These are phyloP conservation scores for Globisporangium cederbergense DNA, from an alignment of 352 stramenopile genomes.

Conservation along the genomic window DNA sequence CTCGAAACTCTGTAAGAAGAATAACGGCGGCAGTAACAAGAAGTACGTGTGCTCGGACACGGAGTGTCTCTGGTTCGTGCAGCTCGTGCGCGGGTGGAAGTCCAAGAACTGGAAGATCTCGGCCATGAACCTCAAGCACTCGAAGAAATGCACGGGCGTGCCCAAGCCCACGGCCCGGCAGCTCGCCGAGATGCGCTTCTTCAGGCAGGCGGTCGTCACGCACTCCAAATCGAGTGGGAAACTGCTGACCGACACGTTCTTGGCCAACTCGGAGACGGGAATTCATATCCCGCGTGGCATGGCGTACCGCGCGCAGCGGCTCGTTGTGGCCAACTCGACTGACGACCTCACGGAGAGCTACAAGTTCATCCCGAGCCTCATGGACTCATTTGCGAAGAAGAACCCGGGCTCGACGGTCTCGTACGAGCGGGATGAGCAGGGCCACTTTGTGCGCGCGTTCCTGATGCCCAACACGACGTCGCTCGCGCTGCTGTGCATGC, in stretches of 20 bases:
- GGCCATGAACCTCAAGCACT: constrained; percentile 82
- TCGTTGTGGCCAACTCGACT: constrained; percentile 70
- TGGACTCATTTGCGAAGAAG: constrained; percentile 70
- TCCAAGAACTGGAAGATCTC: constrained; percentile 88
- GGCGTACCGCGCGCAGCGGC: constrained; percentile 69
- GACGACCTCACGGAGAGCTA: constrained; percentile 81
- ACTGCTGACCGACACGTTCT: constrained; percentile 75
- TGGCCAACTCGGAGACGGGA: constrained; percentile 61
- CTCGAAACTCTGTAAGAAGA: constrained; percentile 76
- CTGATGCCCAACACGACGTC: constrained; percentile 67
- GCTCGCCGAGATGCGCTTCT: constrained; percentile 80
- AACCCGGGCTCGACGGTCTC: constrained; percentile 60
- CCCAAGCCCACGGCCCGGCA: constrained; percentile 72
- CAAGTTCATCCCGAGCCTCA: constrained; percentile 78
- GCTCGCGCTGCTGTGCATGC: constrained; percentile 47
- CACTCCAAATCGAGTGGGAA: constrained; percentile 78
- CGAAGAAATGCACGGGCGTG: constrained; percentile 47
- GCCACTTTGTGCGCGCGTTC: constrained; percentile 72
- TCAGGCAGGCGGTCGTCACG: constrained; percentile 73
- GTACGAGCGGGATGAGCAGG: constrained; percentile 58
- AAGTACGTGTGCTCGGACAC: constrained; percentile 84
- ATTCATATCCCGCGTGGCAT: constrained; percentile 80
- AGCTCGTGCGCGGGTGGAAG: constrained; percentile 75
- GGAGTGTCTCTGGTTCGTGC: constrained; percentile 72
- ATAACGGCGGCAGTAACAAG: constrained; percentile 82